A percentile compares a stretch with the other conserved stretches of the same genome.
Conservation (phyloP, 1,139 yeast genomes). For the Hyphopichia buzzinii region DNA sequence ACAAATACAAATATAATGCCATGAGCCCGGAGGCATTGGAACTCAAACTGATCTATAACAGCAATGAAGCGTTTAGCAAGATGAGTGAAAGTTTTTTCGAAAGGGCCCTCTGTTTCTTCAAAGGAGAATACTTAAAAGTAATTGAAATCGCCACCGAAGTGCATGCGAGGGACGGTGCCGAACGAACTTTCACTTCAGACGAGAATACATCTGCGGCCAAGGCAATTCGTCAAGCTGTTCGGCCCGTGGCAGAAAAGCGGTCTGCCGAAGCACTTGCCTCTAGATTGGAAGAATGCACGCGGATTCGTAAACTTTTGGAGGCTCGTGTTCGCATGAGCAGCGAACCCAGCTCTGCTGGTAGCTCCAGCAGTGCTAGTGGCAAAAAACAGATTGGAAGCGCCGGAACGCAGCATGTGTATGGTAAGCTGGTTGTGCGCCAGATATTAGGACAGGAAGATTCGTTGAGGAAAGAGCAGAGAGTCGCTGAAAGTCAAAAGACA, state of each 20-base stretch:
- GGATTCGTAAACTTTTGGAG: background rate
- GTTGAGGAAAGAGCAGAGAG: background rate
- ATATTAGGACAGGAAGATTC: background rate
- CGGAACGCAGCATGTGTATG: background rate
- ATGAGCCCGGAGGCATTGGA: constrained; percentile 16
- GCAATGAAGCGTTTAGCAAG: constrained; percentile 20
- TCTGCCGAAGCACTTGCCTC: background rate
- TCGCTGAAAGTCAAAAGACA: background rate
- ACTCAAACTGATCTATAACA: constrained; percentile 15
- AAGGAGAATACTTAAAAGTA: constrained; percentile 37
- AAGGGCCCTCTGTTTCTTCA: constrained; percentile 35
- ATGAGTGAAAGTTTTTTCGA: constrained; percentile 31
- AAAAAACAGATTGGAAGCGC: background rate
- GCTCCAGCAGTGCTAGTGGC: background rate
- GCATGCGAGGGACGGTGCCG: constrained; percentile 20
- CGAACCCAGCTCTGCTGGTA: background rate
- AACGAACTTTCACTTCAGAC: constrained; percentile 6
- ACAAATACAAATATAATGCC: constrained; percentile 12
- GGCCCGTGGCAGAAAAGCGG: background rate
- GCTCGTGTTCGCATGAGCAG: background rate
- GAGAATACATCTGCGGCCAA: background rate
- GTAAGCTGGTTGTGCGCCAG: background rate
- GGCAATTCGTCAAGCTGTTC: background rate
- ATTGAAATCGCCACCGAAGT: constrained; percentile 24
- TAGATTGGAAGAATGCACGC: background rate